These are phyloP conservation scores for Gossypium rotundifolium DNA, from an alignment of 345 rosid genomes.

Conservation along the genomic window DNA sequence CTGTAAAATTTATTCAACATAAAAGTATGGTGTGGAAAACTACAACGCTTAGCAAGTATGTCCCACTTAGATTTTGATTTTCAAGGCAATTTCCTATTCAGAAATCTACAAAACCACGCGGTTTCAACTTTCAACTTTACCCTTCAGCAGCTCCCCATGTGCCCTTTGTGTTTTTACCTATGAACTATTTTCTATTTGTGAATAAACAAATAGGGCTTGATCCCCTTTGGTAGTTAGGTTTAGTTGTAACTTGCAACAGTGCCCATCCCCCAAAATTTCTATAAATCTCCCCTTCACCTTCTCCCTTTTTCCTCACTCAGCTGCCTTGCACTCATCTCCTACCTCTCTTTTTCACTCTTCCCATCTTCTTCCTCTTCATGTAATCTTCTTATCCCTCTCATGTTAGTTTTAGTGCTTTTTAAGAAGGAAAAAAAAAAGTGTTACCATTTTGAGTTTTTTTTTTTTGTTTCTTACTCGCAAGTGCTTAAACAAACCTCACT, in stretches of 20 bases:
- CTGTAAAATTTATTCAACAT: no score
- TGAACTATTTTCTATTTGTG: neutral
- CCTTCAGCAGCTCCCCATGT: constrained; percentile 14
- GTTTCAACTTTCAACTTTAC: constrained; percentile 10
- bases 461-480: neutral
- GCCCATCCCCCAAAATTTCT: constrained; percentile 30
- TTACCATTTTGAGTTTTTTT: neutral
- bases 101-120: constrained; percentile 28
- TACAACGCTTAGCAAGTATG: neutral
- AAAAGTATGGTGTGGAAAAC: constrained; percentile 15
- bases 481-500: neutral
- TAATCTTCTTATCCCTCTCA: constrained; percentile 18
- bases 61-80: constrained; percentile 33
- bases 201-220: constrained; percentile 18
- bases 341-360: constrained; percentile 3
- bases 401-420: constrained; percentile 2
- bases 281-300: constrained; percentile 38
- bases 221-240: constrained; percentile 32
- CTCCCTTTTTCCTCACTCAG: constrained; percentile 32
- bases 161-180: neutral
- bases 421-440: neutral
- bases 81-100: constrained; percentile 13
- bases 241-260: constrained; percentile 17
- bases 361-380: constrained; percentile 17
- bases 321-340: constrained; percentile 21